Evolutionary conservation across 768 basidiomycete species (phyloP).

Genomic region (Clitopilus passeckerianus): DNA sequence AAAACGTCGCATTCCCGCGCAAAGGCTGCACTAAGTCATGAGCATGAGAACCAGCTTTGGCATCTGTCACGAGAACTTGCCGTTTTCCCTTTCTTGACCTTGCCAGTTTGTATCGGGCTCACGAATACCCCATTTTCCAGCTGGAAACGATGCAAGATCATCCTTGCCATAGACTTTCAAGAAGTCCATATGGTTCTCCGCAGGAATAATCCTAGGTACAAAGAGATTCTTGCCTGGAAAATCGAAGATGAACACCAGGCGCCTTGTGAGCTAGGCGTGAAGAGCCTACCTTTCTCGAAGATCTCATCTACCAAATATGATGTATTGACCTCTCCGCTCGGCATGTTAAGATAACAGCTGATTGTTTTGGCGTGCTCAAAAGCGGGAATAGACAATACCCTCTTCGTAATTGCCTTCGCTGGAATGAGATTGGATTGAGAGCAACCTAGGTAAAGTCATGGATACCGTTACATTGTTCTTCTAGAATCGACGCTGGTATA

Average conservation of each 20-base stretch:
- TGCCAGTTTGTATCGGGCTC: constrained; percentile 50
- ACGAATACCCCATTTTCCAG: constrained; percentile 71
- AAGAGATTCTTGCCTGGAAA: constrained; percentile 60
- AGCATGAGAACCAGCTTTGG: constrained; percentile 5
- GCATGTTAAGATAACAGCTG: constrained; percentile 83
- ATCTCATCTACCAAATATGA: constrained; percentile 43
- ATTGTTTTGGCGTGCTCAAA: constrained; percentile 46
- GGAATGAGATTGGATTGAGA: constrained; percentile 2
- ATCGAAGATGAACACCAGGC: not conserved
- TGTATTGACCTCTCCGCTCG: constrained; percentile 64
- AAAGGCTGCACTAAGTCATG: constrained; percentile 22
- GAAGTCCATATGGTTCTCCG: constrained; percentile 57
- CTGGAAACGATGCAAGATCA: constrained; percentile 54
- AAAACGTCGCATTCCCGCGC: constrained; percentile 34
- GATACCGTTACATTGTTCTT: constrained; percentile 54
- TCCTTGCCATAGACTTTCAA: constrained; percentile 52
- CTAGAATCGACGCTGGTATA: constrained; percentile 38
- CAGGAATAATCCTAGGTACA: constrained; percentile 58
- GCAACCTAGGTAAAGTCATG: not conserved
- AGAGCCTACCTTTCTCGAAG: constrained; percentile 44
- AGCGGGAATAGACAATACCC: constrained; percentile 43
- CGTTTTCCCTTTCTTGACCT: constrained; percentile 39
- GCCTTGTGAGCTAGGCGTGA: not conserved
- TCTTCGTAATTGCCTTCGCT: constrained; percentile 44
- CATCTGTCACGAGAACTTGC: constrained; percentile 28